These are phyloP conservation scores for Colletotrichum musae DNA, from an alignment of 2,329 filamentous ascomycete species.

Conservation along the genomic window DNA sequence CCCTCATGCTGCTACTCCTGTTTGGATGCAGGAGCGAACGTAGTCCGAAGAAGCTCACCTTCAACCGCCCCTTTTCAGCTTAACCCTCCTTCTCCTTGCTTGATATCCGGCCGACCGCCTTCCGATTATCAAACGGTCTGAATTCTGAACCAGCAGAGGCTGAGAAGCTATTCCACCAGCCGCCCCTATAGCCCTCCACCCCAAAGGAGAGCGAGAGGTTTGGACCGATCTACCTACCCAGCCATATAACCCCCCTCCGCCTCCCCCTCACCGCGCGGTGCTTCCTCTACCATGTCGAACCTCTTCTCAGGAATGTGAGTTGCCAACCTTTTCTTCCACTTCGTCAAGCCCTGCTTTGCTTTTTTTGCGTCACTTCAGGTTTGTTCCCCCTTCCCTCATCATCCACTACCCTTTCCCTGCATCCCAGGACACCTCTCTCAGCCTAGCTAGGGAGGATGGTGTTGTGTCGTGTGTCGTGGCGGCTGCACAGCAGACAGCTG, in stretches of 20 bases:
- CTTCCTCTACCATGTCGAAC: slow-evolving; percentile 66
- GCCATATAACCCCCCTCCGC: slow-evolving; percentile 42
- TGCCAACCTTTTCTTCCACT: slow-evolving; percentile 24
- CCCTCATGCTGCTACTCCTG: slow-evolving; percentile 40
- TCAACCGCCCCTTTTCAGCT: slow-evolving; percentile 42
- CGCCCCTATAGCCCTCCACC: slow-evolving; percentile 33
- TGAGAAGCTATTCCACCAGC: slow-evolving; percentile 27
- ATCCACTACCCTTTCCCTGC: neutral
- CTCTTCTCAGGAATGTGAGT: slow-evolving; percentile 75
- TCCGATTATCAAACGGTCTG: slow-evolving; percentile 39
- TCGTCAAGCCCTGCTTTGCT: slow-evolving; percentile 35
- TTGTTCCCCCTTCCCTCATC: neutral
- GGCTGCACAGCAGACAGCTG: slow-evolving; percentile 38
- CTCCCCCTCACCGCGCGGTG: slow-evolving; percentile 41
- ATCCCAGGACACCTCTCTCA: slow-evolving; percentile 13
- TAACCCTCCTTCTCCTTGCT: slow-evolving; percentile 37
- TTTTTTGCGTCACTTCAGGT: slow-evolving; percentile 26
- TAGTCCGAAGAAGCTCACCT: slow-evolving; percentile 42
- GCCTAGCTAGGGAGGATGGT: neutral
- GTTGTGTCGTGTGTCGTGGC: slow-evolving; percentile 1
- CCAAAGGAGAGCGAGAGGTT: slow-evolving; percentile 14
- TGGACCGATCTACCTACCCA: slow-evolving; percentile 21
- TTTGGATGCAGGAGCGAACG: slow-evolving; percentile 42
- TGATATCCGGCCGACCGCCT: slow-evolving; percentile 39
- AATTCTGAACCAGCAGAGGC: slow-evolving; percentile 29